phyloP scores from a whole-genome alignment of 331 rosid species.

The Pyrus hybrid region DNA sequence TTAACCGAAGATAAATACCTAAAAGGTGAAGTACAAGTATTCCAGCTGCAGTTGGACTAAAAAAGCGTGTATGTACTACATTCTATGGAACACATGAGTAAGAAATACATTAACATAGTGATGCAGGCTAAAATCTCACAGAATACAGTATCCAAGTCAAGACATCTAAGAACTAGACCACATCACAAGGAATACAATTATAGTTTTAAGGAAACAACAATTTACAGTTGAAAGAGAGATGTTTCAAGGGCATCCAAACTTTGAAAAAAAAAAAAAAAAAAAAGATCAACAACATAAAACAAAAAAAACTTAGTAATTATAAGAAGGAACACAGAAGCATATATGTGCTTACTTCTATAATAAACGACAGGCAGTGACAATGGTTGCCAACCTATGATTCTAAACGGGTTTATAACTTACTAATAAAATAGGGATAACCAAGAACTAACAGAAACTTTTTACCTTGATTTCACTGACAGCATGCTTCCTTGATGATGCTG shows the following conservation, averaged over 20 bases:
- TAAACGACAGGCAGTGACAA: not conserved
- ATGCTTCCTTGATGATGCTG: slow-evolving; percentile 64
- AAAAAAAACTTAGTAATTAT: not conserved
- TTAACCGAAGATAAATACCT: not conserved
- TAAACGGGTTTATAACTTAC: not conserved
- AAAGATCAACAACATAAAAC: too few relatives aligned
- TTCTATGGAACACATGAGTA: not conserved
- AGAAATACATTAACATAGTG: not conserved
- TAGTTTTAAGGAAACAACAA: not conserved
- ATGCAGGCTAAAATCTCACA: not conserved
- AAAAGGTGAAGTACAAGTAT: not conserved
- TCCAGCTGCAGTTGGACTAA: not conserved
- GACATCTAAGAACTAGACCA: not conserved
- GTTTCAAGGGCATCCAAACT: not conserved
- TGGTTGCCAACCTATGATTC: not conserved
- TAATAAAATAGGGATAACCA: not conserved
- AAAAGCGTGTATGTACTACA: not conserved
- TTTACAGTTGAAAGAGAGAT: not conserved
- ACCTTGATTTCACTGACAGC: slow-evolving; percentile 93
- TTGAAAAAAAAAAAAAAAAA: too few relatives aligned
- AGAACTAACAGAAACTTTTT: slow-evolving; percentile 49
- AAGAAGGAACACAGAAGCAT: not conserved
- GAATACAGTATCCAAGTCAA: not conserved
- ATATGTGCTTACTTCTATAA: not conserved
- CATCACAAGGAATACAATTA: not conserved